phyloP scores from a whole-genome alignment of 805 yeast genomes.

The fission yeast (Schizosaccharomyces pombe) region ASM294v3 CU329670.1:1642001-1642500 shows the following conservation, averaged over 20 bases:
- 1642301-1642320: too few relatives aligned
- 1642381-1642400: too few relatives aligned
- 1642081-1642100: neutral
- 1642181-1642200: neutral
- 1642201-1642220: slow-evolving; percentile 4
- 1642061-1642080: slow-evolving; percentile 1
- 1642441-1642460: too few relatives aligned
- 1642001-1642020: neutral
- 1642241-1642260: neutral
- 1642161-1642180: neutral
- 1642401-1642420: too few relatives aligned
- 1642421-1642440: too few relatives aligned
- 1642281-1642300: neutral
- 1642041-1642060: slow-evolving; percentile 2
- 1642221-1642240: slow-evolving; percentile 3
- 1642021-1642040: neutral
- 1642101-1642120: neutral
- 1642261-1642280: neutral
- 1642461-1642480: too few relatives aligned
- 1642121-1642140: neutral
- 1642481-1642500: too few relatives aligned
- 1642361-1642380: too few relatives aligned
- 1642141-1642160: neutral
- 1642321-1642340: too few relatives aligned
- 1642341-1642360: too few relatives aligned